phyloP scores from a whole-genome alignment of 306 rosid species.

The Oemleria cerasiformis region DNA sequence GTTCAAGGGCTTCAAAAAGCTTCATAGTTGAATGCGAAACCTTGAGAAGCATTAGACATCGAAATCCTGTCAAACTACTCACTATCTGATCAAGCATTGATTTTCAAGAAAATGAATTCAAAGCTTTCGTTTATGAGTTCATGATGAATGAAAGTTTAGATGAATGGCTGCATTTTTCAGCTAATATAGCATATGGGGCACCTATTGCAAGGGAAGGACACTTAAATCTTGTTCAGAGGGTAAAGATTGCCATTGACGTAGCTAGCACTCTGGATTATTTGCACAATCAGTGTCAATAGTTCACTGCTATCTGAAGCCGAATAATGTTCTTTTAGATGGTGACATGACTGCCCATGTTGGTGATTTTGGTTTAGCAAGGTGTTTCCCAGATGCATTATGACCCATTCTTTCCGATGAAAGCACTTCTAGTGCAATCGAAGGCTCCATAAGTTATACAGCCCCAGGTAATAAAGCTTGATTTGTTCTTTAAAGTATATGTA shows the following conservation, averaged over 20 bases:
- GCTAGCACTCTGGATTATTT: background rate
- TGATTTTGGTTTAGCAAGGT: background rate
- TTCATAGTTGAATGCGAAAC: slow-evolving; percentile 29
- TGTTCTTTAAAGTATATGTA: too few species aligned
- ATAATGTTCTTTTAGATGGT: background rate
- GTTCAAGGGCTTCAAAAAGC: slow-evolving; percentile 2
- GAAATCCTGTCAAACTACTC: slow-evolving; percentile 20
- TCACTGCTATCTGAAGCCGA: background rate
- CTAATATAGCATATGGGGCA: background rate
- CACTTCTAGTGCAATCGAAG: too few species aligned
- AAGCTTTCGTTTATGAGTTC: slow-evolving; percentile 2
- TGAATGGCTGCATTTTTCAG: background rate
- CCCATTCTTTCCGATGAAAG: too few species aligned
- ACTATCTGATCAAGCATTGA: slow-evolving; percentile 15
- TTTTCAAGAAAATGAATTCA: slow-evolving; percentile 6
- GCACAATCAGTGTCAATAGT: background rate
- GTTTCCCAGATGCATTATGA: too few species aligned
- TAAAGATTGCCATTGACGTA: background rate
- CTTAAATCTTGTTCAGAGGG: background rate
- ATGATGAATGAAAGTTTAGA: slow-evolving; percentile 6
- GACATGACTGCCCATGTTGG: background rate
- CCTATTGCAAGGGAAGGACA: background rate
- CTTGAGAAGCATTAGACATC: slow-evolving; percentile 15
- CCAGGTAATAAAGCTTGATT: too few species aligned
- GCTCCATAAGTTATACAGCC: too few species aligned